These are phyloP conservation scores for Gryganskiella cystojenkinii DNA, from an alignment of 192 early-diverging fungal genomes.

Conservation along the genomic window DNA sequence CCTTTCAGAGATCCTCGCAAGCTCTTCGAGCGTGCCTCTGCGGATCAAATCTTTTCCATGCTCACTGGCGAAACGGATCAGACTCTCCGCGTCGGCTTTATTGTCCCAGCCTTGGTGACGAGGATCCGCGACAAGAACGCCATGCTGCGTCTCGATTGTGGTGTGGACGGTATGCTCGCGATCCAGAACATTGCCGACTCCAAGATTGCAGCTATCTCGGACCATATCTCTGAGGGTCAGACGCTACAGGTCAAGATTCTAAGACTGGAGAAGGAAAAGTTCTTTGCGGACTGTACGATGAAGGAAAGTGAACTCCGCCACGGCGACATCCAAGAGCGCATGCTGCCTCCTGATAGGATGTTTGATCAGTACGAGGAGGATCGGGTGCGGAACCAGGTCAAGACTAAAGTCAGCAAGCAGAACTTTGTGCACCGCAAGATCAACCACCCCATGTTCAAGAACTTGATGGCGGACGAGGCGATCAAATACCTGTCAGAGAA, in stretches of 20 bases:
- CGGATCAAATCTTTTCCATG: constrained; percentile 81
- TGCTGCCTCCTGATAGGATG: constrained; percentile 68
- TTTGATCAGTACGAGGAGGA: constrained; percentile 57
- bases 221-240: constrained; percentile 75
- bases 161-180: constrained; percentile 87
- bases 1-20: constrained; percentile 82
- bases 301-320: constrained; percentile 67
- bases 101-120: constrained; percentile 76
- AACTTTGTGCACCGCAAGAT: constrained; percentile 66
- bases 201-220: constrained; percentile 64
- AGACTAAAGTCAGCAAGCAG: constrained; percentile 34
- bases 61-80: constrained; percentile 84
- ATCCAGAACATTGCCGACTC: constrained; percentile 68
- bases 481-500: constrained; percentile 75
- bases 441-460: constrained; percentile 88
- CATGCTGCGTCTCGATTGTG: constrained; percentile 79
- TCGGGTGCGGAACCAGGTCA: constrained; percentile 31
- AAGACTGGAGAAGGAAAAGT: constrained; percentile 80
- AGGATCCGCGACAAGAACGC: constrained; percentile 81
- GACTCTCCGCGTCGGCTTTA: constrained; percentile 70
- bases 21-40: constrained; percentile 64
- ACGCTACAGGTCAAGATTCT: constrained; percentile 81
- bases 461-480: constrained; percentile 77
- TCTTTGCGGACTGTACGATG: constrained; percentile 80
- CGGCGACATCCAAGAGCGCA: constrained; percentile 55